Base-by-base conservation (phyloP, 306 rosid genomes). In the Prinsepia uniflora region DNA sequence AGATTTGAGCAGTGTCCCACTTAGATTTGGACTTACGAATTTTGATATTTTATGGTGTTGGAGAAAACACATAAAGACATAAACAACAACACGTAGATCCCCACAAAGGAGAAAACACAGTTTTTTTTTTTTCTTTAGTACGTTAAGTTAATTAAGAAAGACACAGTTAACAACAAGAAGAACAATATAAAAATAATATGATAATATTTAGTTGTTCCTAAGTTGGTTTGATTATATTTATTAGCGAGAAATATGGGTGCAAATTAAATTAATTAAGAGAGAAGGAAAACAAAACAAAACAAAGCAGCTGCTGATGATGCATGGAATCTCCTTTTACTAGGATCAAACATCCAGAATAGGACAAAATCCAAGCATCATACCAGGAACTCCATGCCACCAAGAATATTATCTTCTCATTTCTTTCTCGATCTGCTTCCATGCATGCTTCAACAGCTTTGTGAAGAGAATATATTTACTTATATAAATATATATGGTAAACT, bases 251-350 rank as follows among this genome's bases (percentile, higher is more conserved):
- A 30, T 30, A 30, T 30, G 36, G 36, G 36, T 30, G 36, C 0
- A 1, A 30, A 30, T 24, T 24, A 24, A 24, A 24, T 34, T 12
- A 67, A 45, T 44, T 41, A 48, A 7, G 12, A 13, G 36, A 0
- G 15, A 14, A 14, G 11, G 34, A 30, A 14, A 18, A 49, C 7
- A 43, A 36, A 40, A 20, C 30, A 55, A 58, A 55, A 20, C 39
- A 45, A 45, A 8, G 8, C 20, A 56, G 30, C 13, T 11, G 40
- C 42, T 59, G 8, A 7, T 0, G 15, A 13, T 7, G 55, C 10
- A 42, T 42, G 45, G 84, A 76, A 85, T 85, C 84, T 66, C 41
- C 65, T 76, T 74, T 81, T 71, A 42, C 47, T 20, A 18, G 63
- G 72, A 61, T 40, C 75, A 50, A 67, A 80, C 85, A 75, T 67